Evolutionary conservation across 345 rosid genomes (phyloP), one percentile per base, ranked within the genome.

Genomic region (Populus deltoides): DNA sequence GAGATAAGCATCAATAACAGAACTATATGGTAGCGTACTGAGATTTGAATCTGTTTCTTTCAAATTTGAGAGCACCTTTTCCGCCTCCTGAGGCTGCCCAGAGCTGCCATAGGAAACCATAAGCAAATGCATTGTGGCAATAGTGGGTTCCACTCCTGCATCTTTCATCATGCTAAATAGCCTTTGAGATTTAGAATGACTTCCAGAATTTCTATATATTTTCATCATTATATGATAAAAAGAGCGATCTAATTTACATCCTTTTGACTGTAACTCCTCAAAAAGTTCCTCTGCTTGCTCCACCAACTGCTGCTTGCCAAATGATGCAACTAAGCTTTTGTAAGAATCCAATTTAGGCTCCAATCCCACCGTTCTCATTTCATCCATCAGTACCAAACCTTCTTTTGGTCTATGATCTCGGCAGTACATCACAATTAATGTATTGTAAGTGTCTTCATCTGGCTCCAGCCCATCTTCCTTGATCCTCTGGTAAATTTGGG

Each of bases 81-180:
- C 99, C 51, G 98, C 97, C 85, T 93, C 93, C 78, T 87, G 85
- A 47, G 99, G 99, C 76, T 89, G 87, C 73, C 98, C 97, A 68
- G 96, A 88, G 81, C 94, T 85, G 57, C 99, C 89, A 88, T 95
- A 92, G 51, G 97, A 92, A 59, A 92, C 89, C 97, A 95, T 93
- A 75, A 95, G 94, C 86, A 95, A 83, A 87, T 95, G 99, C 99
- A 93, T 92, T 78, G 99, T 93, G 67, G 99, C 92, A 83, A 85
- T 78, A 33, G 85, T 88, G 61, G 97, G 97, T 74, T 89, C 96
- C 51, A 93, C 85, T 76, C 99, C 98, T 13, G 91, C 90, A 81
- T 81, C 91, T 81, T 89, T 90, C 98, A 95, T 95, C 90, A 87
- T 78, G 75, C 82, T 73, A 49, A 93, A 82, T 53, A 95, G 78